These are phyloP conservation scores for Didymella exigua DNA, from an alignment of 2,329 filamentous ascomycete genomes.

Conservation along the genomic window DNA sequence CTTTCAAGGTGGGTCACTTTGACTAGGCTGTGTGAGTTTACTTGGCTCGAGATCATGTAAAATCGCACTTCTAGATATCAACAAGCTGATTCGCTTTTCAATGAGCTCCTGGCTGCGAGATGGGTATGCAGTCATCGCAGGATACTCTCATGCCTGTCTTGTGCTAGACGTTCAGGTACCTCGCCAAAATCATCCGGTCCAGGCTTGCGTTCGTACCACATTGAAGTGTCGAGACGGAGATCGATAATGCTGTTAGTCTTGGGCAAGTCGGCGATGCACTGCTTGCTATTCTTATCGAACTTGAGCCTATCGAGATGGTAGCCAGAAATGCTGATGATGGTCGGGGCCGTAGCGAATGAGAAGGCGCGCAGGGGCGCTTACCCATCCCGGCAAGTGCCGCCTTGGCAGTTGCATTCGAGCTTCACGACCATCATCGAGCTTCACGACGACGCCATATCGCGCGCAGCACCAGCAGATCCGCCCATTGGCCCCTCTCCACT, in stretches of 20 bases:
- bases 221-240: not conserved
- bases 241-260: not conserved
- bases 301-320: too few species aligned
- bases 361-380: conserved; percentile 14
- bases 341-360: conserved; percentile 18
- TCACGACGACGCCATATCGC: conserved; percentile 24
- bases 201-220: not conserved
- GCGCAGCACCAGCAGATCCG: conserved; percentile 22
- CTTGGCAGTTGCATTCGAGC: conserved; percentile 30
- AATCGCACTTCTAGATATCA: too few species aligned
- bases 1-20: too few species aligned
- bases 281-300: not conserved
- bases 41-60: too few species aligned
- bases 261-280: not conserved
- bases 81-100: too few species aligned
- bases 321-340: too few species aligned
- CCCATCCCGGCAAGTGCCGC: conserved; percentile 25
- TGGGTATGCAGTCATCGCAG: not conserved
- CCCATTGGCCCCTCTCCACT: conserved; percentile 36
- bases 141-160: not conserved
- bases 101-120: too few species aligned
- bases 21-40: too few species aligned
- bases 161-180: not conserved
- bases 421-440: conserved; percentile 35
- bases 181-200: not conserved